A percentile compares a stretch with the other conserved stretches of the same genome.
These are phyloP conservation scores for Colletotrichum somersetense DNA, from an alignment of 2,329 filamentous ascomycete species.

Conservation along the genomic window DNA sequence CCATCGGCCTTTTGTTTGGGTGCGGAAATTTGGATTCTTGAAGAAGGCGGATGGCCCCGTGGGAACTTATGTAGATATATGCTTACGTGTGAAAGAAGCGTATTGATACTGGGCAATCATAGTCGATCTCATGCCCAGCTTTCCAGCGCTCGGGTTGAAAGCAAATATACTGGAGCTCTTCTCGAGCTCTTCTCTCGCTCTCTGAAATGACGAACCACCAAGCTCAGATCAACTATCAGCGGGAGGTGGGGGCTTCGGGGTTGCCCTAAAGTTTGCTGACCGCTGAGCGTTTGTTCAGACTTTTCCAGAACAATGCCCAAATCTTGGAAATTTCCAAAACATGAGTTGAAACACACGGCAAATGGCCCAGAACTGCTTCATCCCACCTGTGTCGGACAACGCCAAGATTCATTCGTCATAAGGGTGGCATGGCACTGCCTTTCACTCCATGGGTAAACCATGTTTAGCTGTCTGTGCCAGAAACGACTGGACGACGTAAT, in stretches of 20 bases:
- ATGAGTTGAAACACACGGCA: background rate
- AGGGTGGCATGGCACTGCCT: no score
- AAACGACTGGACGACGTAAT: background rate
- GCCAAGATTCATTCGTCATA: background rate
- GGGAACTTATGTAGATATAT: background rate
- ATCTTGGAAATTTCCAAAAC: background rate
- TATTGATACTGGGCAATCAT: background rate
- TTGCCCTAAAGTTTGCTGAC: background rate
- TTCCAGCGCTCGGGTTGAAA: background rate
- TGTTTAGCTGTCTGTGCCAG: background rate
- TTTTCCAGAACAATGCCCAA: background rate
- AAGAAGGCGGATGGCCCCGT: background rate
- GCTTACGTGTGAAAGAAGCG: background rate
- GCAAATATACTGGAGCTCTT: background rate
- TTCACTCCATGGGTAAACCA: background rate
- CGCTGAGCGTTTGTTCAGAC: background rate
- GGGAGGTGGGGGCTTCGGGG: background rate
- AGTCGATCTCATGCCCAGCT: background rate
- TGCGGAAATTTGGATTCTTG: background rate
- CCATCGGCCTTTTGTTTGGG: background rate
- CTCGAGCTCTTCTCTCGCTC: no score
- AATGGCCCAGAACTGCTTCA: background rate
- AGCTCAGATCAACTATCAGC: background rate
- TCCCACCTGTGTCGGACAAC: background rate
- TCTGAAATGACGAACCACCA: background rate